A percentile compares a stretch with the other conserved stretches of the same genome.
phyloP scores from a whole-genome alignment of 768 basidiomycete genomes.

The Kwoniella dendrophila region DNA sequence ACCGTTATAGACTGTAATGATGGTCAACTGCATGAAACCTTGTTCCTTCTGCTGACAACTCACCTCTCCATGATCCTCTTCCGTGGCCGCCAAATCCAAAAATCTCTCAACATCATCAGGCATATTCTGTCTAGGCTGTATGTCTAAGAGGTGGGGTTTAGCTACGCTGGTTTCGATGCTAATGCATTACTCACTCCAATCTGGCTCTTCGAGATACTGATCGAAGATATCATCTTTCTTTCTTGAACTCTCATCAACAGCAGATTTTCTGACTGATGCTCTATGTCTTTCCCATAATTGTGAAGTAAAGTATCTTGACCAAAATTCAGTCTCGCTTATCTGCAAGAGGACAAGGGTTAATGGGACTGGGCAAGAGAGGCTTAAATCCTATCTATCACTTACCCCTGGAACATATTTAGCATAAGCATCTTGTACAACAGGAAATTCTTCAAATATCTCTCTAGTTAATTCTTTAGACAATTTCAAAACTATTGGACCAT shows the following conservation, averaged over 20 bases:
- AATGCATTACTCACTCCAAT: constrained; percentile 69
- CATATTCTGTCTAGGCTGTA: constrained; percentile 32
- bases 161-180: no score
- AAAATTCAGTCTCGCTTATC: constrained; percentile 90
- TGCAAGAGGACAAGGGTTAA: constrained; percentile 52
- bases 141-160: constrained; percentile 21
- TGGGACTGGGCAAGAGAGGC: constrained; percentile 1
- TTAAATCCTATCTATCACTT: constrained; percentile 16
- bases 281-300: constrained; percentile 93
- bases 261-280: constrained; percentile 82
- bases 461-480: constrained; percentile 68
- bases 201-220: constrained; percentile 91
- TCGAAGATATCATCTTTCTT: constrained; percentile 93
- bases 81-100: constrained; percentile 82
- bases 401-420: constrained; percentile 87
- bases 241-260: constrained; percentile 70
- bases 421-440: constrained; percentile 89
- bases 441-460: constrained; percentile 97
- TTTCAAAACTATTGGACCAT: constrained; percentile 58
- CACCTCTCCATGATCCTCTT: constrained; percentile 89
- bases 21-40: not conserved
- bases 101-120: constrained; percentile 65
- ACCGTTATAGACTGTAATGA: constrained; percentile 75
- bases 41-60: not conserved
- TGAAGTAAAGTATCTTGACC: constrained; percentile 95